Evolutionary conservation across 1,139 yeast genomes (phyloP).

Genomic region (Groenewaldozyma auringiensis): DNA sequence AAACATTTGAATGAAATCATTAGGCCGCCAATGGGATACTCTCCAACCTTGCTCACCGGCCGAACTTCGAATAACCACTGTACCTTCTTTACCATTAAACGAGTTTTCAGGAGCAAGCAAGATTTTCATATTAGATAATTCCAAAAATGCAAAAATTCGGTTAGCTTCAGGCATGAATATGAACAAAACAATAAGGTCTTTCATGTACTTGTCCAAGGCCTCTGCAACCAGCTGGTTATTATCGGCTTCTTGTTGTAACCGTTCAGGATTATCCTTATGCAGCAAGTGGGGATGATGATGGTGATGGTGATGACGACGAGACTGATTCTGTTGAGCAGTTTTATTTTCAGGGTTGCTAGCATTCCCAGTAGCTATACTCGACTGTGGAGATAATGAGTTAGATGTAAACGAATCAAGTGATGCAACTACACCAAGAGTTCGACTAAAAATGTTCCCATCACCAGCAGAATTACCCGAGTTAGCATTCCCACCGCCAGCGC

Average conservation of each 20-base stretch:
- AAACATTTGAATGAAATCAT: slow-evolving; percentile 64
- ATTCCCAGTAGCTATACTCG: neutral
- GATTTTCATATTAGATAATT: slow-evolving; percentile 81
- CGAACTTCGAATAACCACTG: slow-evolving; percentile 67
- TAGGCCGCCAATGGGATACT: slow-evolving; percentile 77
- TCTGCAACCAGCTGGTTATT: neutral
- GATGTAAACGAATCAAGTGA: neutral
- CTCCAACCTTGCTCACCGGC: slow-evolving; percentile 94
- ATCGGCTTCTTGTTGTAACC: neutral
- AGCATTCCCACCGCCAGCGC: neutral
- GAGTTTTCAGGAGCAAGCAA: slow-evolving; percentile 76
- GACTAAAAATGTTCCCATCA: neutral
- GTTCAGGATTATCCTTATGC: neutral
- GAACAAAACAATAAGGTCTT: slow-evolving; percentile 49
- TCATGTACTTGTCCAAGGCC: slow-evolving; percentile 43
- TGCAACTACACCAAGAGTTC: neutral
- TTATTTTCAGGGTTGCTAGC: neutral
- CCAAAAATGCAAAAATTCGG: slow-evolving; percentile 75
- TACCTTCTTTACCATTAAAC: slow-evolving; percentile 84
- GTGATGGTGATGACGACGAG: too few species aligned
- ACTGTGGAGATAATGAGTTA: neutral
- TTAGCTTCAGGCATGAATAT: slow-evolving; percentile 76
- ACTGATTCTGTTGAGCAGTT: neutral
- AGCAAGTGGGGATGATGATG: neutral
- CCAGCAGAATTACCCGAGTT: neutral